phyloP scores from a whole-genome alignment of 2,329 filamentous ascomycete species.

The Cercospora janseana region DNA sequence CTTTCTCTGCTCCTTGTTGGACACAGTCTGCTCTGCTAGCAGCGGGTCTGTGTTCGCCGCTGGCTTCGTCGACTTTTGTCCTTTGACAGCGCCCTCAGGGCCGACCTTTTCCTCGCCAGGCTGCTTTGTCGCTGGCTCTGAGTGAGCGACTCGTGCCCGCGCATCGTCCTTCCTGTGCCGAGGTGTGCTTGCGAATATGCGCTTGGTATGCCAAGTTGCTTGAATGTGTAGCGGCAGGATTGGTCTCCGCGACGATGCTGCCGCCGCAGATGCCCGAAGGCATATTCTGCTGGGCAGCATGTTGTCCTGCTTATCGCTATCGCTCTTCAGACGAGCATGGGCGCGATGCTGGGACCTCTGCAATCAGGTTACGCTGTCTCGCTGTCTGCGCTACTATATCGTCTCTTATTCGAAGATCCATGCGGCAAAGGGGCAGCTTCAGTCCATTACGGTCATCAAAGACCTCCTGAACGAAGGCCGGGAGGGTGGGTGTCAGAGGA shows the following conservation, averaged over 20 bases:
- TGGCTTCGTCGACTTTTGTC: conserved; percentile 34
- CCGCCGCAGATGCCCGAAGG: conserved; percentile 20
- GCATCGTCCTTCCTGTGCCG: conserved; percentile 46
- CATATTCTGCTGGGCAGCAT: conserved; percentile 34
- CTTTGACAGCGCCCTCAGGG: conserved; percentile 38
- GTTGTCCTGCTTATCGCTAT: conserved; percentile 7
- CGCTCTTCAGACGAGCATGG: not conserved
- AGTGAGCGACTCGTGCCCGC: conserved; percentile 29
- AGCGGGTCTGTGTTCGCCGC: conserved; percentile 54
- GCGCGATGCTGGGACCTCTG: not conserved
- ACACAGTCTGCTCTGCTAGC: conserved; percentile 62
- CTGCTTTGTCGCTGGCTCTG: conserved; percentile 31
- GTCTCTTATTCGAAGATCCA: too few species aligned
- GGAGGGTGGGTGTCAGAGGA: conserved; percentile 1
- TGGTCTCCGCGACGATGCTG: conserved; percentile 10
- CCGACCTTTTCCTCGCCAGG: conserved; percentile 35
- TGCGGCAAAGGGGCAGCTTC: not conserved
- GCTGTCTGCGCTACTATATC: too few species aligned
- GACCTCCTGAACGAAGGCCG: too few species aligned
- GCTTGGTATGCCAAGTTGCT: conserved; percentile 28
- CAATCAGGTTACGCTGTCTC: too few species aligned
- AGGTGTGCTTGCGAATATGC: conserved; percentile 47
- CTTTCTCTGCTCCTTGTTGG: conserved; percentile 84
- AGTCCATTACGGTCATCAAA: too few species aligned
- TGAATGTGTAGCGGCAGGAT: conserved; percentile 20